Base-by-base conservation (phyloP, 345 rosid species). In the Gossypium herbaceum region DNA sequence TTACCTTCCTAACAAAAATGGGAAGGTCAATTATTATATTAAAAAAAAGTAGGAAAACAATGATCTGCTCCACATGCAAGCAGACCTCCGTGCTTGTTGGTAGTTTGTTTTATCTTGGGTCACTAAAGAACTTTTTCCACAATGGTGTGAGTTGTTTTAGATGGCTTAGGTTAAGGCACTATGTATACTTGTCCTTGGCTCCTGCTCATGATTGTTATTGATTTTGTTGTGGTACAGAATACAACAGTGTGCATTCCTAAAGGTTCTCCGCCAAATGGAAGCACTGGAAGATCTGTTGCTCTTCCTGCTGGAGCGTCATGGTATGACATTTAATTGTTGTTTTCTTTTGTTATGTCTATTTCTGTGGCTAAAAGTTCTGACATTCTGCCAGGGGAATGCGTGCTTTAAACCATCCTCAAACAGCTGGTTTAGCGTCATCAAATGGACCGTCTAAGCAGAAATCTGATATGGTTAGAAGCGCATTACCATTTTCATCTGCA, bases 241-340 rank as follows among this genome's bases (percentile, higher is more conserved):
- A 47, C 82, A 24, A 45, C 79, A 48, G 48, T 73, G 27, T 78
- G 68, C 27, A 74, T 78, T 12, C 69, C 78, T 68, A 88, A 79
- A 80, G 84, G 70, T 79, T 85, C 95, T 63, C 87, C 91, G 25
- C 89, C 94, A 74, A 85, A 85, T 80, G 92, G 89, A 81, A 87
- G 85, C 80, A 57, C 82, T 56, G 73, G 82, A 63, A 84, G 86
- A 85, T 81, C 93, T 6, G 64, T 79, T 27, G 84, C 85, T 52
- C 96, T 94, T 73, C 98, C 98, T 81, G 91, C 93, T 64, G 97
- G 94, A 71, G 93, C 97, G 6, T 86, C 98, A 73, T 94, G 97
- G 98, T 92, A 88, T 75, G 80, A 57, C 58, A 59, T 67, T 65
- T 79, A 44, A 57, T 58, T 34, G 7, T 63, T 41, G 61, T 66